Percentiles rank a stretch among this genome's conserved stretches.
phyloP scores from a whole-genome alignment of 1,284 basidiomycete genomes.

The Pterulicium gracile region DNA sequence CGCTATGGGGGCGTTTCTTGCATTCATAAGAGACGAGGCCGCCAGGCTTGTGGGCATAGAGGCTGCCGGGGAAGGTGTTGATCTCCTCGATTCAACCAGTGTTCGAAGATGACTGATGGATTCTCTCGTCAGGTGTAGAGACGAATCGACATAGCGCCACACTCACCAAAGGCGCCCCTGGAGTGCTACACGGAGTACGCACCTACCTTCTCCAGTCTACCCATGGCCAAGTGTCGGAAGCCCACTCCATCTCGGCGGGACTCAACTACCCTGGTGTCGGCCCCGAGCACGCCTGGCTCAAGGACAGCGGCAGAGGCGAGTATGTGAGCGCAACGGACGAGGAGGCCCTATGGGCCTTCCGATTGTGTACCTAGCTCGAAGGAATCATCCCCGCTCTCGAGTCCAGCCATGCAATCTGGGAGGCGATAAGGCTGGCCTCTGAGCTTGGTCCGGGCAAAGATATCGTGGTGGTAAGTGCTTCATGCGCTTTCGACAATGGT shows the following conservation, averaged over 20 bases:
- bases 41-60: constrained; percentile 90
- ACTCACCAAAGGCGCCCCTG: constrained; percentile 80
- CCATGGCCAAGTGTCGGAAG: constrained; percentile 91
- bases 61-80: constrained; percentile 94
- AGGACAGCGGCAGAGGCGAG: constrained; percentile 88
- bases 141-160: constrained; percentile 89
- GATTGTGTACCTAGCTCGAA: constrained; percentile 83
- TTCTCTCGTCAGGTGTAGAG: no score
- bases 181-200: constrained; percentile 92
- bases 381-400: constrained; percentile 98
- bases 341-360: constrained; percentile 87
- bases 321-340: constrained; percentile 92
- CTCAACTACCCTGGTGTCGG: constrained; percentile 91
- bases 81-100: no score
- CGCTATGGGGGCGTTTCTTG: constrained; percentile 94
- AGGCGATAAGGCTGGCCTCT: constrained; percentile 78
- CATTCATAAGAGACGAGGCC: constrained; percentile 80
- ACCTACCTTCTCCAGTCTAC: constrained; percentile 90
- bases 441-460: constrained; percentile 77
- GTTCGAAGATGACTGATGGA: no score
- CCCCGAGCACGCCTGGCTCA: constrained; percentile 95
- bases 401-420: constrained; percentile 94
- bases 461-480: constrained; percentile 73
- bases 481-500: constrained; percentile 8
- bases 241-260: constrained; percentile 95